A percentile compares a stretch with the other conserved stretches of the same genome.
phyloP scores from a whole-genome alignment of 1,139 yeast genomes.

The Taphrina flavorubra region DNA sequence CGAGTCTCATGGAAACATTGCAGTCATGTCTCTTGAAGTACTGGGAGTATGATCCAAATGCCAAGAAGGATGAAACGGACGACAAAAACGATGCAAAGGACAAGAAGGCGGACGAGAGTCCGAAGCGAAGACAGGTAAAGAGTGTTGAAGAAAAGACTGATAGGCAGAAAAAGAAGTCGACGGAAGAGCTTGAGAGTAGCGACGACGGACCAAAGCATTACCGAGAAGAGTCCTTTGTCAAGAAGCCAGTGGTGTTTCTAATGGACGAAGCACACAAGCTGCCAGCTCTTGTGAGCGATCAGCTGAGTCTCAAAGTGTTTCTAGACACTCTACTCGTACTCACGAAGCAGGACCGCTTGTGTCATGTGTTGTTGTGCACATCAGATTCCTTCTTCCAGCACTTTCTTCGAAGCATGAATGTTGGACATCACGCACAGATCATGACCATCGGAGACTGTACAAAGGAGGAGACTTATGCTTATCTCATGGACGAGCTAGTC shows the following conservation, averaged over 20 bases:
- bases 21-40: conserved; percentile 33
- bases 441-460: conserved; percentile 34
- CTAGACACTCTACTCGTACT: conserved; percentile 37
- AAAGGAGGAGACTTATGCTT: conserved; percentile 25
- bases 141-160: conserved; percentile 1
- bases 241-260: conserved; percentile 30
- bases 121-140: conserved; percentile 2
- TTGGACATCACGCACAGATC: conserved; percentile 35
- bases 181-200: not conserved
- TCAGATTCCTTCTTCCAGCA: conserved; percentile 39
- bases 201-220: conserved; percentile 8
- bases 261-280: conserved; percentile 39
- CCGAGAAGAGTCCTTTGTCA: conserved; percentile 15
- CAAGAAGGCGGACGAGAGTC: not conserved
- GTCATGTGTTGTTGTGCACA: conserved; percentile 30
- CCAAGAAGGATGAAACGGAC: conserved; percentile 7
- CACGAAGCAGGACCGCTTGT: conserved; percentile 37
- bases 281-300: conserved; percentile 32
- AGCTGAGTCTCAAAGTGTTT: conserved; percentile 34
- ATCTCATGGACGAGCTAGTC: conserved; percentile 32
- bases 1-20: conserved; percentile 31
- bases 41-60: conserved; percentile 24
- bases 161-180: not conserved
- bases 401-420: conserved; percentile 30
- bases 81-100: not conserved